A percentile compares a stretch with the other conserved stretches of the same genome.
Conservation (phyloP, 2,329 filamentous ascomycete genomes). For the Coniochaeta pulveracea region DNA sequence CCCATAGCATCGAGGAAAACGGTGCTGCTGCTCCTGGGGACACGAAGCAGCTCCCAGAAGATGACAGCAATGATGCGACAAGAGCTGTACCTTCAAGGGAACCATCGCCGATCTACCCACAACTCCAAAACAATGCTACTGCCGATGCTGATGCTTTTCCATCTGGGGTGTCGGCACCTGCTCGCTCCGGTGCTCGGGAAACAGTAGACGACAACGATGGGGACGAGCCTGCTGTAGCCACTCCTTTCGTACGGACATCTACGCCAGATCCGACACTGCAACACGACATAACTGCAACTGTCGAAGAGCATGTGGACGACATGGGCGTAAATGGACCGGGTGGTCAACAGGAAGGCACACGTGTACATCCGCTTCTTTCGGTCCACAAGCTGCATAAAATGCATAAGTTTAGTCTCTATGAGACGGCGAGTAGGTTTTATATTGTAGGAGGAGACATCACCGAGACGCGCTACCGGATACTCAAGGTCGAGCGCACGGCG, state of each 20-base stretch:
- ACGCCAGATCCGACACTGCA: constrained; percentile 34
- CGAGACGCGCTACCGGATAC: constrained; percentile 76
- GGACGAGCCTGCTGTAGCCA: constrained; percentile 45
- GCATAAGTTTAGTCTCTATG: constrained; percentile 97
- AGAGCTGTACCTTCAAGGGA: too few species aligned
- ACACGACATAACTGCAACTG: constrained; percentile 8
- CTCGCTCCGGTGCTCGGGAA: constrained; percentile 1
- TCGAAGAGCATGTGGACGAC: constrained; percentile 19
- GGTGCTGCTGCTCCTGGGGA: too few species aligned
- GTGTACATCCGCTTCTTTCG: too few species aligned
- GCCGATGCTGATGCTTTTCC: constrained; percentile 19
- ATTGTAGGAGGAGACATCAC: constrained; percentile 87
- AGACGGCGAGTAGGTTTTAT: constrained; percentile 88
- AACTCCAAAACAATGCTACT: constrained; percentile 28
- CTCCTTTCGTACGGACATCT: constrained; percentile 43
- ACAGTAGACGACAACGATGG: constrained; percentile 39
- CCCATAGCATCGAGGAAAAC: too few species aligned
- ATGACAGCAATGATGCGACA: too few species aligned
- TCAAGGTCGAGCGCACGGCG: constrained; percentile 88
- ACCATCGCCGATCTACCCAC: constrained; percentile 21
- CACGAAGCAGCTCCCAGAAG: too few species aligned
- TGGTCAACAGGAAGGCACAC: constrained; percentile 14
- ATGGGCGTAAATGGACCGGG: constrained; percentile 15
- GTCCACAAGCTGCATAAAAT: constrained; percentile 49
- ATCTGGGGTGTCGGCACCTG: constrained; percentile 8